Evolutionary conservation across 768 basidiomycete species (phyloP).

Genomic region (Hericium alpestre): DNA sequence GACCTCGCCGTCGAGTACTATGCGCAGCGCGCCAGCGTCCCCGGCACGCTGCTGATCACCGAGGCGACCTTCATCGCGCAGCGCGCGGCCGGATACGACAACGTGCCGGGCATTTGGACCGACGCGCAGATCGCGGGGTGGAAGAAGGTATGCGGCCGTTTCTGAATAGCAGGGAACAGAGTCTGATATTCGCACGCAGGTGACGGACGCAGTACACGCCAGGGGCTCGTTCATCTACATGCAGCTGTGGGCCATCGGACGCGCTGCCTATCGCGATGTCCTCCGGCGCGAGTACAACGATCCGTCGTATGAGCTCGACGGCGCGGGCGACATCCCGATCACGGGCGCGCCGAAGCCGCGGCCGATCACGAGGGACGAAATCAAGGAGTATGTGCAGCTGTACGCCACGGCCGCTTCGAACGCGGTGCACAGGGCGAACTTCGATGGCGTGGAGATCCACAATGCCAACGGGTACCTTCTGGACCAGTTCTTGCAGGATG

Average conservation of each 20-base stretch:
- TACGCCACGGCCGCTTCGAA: background rate
- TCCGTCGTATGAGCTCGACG: background rate
- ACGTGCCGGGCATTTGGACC: background rate
- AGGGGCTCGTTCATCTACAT: slow-evolving; percentile 39
- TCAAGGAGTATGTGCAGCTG: background rate
- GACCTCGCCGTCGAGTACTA: background rate
- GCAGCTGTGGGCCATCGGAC: slow-evolving; percentile 50
- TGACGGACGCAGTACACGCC: slow-evolving; percentile 49
- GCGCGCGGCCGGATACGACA: background rate
- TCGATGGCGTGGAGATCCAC: background rate
- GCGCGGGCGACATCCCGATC: background rate
- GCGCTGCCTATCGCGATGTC: slow-evolving; percentile 10
- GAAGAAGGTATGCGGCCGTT: background rate
- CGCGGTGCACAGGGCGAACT: background rate
- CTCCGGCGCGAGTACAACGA: background rate
- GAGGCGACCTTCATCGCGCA: background rate
- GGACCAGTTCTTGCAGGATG: slow-evolving; percentile 1
- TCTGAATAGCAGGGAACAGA: background rate
- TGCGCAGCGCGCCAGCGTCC: background rate
- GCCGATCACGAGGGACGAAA: background rate
- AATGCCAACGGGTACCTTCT: background rate
- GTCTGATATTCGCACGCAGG: slow-evolving; percentile 20
- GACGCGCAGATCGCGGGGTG: background rate
- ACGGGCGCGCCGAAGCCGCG: background rate
- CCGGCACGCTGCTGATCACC: background rate